Evolutionary conservation across 2,329 filamentous ascomycete genomes (phyloP).

Genomic region (Arthroderma uncinatum): DNA sequence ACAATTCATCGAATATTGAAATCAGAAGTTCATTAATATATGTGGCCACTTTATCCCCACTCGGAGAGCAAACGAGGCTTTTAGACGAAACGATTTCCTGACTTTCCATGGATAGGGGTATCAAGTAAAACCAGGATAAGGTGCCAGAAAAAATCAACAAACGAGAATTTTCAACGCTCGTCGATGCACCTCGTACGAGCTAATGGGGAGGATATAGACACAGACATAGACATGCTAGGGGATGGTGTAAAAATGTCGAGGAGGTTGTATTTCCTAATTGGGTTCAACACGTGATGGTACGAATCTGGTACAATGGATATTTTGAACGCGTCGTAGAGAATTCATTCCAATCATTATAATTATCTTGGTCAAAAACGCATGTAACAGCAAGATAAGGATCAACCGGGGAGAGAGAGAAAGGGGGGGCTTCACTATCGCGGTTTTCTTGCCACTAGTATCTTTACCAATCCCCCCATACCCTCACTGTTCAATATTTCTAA

Average conservation of each 20-base stretch:
- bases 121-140: background rate
- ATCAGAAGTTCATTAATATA: constrained; percentile 24
- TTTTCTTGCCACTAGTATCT: constrained; percentile 24
- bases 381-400: background rate
- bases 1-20: constrained; percentile 20
- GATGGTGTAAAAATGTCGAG: background rate
- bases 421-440: constrained; percentile 10
- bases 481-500: constrained; percentile 24
- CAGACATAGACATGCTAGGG: background rate
- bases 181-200: background rate
- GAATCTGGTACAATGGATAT: background rate
- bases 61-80: background rate
- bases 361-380: background rate
- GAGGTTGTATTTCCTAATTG: background rate
- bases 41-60: constrained; percentile 18
- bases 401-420: background rate
- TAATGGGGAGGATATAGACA: background rate
- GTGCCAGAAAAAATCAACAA: background rate
- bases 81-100: background rate
- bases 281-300: background rate
- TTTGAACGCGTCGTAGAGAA: background rate
- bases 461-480: constrained; percentile 20
- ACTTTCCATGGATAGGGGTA: background rate
- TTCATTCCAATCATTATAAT: background rate
- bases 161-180: background rate